phyloP scores from a whole-genome alignment of 1,284 basidiomycete genomes.

The Somion occarium region DNA sequence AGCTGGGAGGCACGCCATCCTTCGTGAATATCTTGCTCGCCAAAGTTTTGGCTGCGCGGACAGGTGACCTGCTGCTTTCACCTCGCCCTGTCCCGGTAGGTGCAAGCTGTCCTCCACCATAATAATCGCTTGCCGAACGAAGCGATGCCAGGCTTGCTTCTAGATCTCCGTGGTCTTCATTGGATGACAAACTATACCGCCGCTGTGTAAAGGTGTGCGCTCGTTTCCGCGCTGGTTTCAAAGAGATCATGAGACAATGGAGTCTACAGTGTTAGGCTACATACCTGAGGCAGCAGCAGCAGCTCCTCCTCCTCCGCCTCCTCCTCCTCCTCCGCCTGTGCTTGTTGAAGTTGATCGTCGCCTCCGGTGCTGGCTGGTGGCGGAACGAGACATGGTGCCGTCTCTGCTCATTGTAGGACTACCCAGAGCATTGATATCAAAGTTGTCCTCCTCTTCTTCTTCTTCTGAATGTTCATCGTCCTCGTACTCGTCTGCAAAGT shows the following conservation, averaged over 20 bases:
- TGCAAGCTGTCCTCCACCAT: conserved; percentile 11
- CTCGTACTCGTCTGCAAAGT: conserved; percentile 45
- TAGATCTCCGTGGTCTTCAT: conserved; percentile 40
- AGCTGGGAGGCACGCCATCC: conserved; percentile 46
- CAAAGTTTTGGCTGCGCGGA: conserved; percentile 35
- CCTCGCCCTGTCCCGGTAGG: conserved; percentile 14
- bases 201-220: conserved; percentile 20
- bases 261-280: too few relatives aligned
- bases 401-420: conserved; percentile 20
- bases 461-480: conserved; percentile 66
- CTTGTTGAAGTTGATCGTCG: conserved; percentile 33
- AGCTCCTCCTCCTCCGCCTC: too few relatives aligned
- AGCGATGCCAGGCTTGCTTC: conserved; percentile 37
- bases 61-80: conserved; percentile 33
- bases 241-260: too few relatives aligned
- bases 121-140: conserved; percentile 19
- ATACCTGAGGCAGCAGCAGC: too few relatives aligned
- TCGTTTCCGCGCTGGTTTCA: conserved; percentile 18
- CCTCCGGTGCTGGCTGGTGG: neutral
- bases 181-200: conserved; percentile 51
- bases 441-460: conserved; percentile 54
- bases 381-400: conserved; percentile 13
- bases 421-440: conserved; percentile 13
- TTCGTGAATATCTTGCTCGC: conserved; percentile 46
- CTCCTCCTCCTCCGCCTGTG: conserved; percentile 20